Percentiles rank a stretch among this genome's conserved stretches.
Conservation (phyloP, 2,329 filamentous ascomycete genomes). For the Diaporthe australafricana region DNA sequence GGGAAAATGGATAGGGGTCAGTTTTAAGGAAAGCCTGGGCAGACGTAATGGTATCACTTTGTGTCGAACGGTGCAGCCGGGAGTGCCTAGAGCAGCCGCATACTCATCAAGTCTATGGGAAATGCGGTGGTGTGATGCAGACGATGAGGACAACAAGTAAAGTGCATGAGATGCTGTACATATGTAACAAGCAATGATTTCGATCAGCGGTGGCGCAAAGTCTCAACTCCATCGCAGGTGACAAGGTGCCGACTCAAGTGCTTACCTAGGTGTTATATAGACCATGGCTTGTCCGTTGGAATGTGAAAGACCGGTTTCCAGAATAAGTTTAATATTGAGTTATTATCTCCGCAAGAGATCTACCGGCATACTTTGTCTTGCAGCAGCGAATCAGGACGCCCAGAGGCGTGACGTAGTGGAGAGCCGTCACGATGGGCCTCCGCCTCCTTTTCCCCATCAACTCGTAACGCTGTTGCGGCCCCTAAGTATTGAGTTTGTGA, state of each 20-base stretch:
- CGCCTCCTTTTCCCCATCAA: slow-evolving; percentile 28
- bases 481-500: slow-evolving; percentile 1
- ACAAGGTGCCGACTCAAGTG: slow-evolving; percentile 10
- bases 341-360: slow-evolving; percentile 16
- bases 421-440: slow-evolving; percentile 3
- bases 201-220: slow-evolving; percentile 8
- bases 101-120: not conserved
- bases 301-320: slow-evolving; percentile 5
- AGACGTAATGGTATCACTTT: slow-evolving; percentile 25
- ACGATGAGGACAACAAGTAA: not conserved
- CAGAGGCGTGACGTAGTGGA: slow-evolving; percentile 23
- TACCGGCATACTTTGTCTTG: not conserved
- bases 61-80: not conserved
- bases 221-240: not conserved
- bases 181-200: slow-evolving; percentile 2
- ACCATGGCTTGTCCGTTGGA: not conserved
- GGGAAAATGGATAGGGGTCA: not conserved
- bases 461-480: slow-evolving; percentile 15
- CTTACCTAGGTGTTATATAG: slow-evolving; percentile 24
- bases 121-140: not conserved
- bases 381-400: slow-evolving; percentile 5
- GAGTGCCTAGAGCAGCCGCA: not conserved
- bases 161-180: not conserved
- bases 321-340: not conserved
- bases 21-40: slow-evolving; percentile 19